phyloP scores from a whole-genome alignment of 2,329 filamentous ascomycete species.

The Setomelanomma holmii region DNA sequence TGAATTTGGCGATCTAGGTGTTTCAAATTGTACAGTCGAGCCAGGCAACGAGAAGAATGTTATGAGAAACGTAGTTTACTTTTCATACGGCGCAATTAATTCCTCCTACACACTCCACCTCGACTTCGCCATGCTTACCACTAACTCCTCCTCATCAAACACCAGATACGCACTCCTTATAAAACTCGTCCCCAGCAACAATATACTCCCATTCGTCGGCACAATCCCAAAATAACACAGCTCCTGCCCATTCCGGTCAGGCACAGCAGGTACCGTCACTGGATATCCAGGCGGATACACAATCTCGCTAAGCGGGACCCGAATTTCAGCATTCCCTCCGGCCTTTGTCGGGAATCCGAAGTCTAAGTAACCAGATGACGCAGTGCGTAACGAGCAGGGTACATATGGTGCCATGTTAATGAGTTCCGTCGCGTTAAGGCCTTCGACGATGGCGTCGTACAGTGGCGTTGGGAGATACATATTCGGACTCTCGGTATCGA shows the following conservation, averaged over 20 bases:
- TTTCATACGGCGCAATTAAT: too few species aligned
- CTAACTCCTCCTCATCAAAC: conserved; percentile 13
- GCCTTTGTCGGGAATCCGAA: neutral
- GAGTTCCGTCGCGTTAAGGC: conserved; percentile 8
- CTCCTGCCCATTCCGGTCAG: conserved; percentile 8
- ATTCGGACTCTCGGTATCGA: conserved; percentile 22
- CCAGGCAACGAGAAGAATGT: too few species aligned
- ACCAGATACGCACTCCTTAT: conserved; percentile 19
- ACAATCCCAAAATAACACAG: conserved; percentile 44
- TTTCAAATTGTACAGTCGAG: too few species aligned
- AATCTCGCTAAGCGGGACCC: conserved; percentile 16
- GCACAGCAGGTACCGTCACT: conserved; percentile 12
- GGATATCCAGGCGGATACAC: conserved; percentile 19
- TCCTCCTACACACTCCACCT: neutral
- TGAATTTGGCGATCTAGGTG: too few species aligned
- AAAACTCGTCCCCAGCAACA: conserved; percentile 15
- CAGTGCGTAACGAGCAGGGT: neutral
- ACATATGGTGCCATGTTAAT: neutral
- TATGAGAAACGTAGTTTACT: too few species aligned
- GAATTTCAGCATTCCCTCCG: conserved; percentile 6
- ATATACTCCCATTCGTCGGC: conserved; percentile 7
- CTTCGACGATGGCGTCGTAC: conserved; percentile 11
- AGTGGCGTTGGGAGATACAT: conserved; percentile 22
- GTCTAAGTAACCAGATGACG: neutral
- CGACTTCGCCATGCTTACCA: conserved; percentile 12